Conservation (phyloP, 495 filamentous ascomycete genomes). For the Neurospora pannonica region DNA sequence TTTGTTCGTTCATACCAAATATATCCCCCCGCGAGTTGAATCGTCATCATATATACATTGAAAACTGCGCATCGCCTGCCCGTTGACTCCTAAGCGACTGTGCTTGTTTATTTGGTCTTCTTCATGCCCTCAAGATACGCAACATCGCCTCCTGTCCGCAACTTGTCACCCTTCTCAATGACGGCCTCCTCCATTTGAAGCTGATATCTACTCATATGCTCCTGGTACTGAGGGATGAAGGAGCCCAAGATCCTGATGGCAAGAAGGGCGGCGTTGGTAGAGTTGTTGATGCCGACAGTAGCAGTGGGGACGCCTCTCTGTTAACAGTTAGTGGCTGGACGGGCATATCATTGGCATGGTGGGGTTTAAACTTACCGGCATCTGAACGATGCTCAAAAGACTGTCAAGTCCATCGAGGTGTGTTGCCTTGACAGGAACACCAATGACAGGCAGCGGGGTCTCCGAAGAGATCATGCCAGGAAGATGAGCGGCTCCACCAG, state of each 20-base stretch:
- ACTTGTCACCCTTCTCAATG: constrained; percentile 52
- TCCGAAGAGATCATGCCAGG: constrained; percentile 87
- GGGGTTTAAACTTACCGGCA: constrained; percentile 48
- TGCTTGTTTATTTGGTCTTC: constrained; percentile 1
- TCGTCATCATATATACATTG: neutral
- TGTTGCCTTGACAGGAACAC: constrained; percentile 82
- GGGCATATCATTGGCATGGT: neutral
- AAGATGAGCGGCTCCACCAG: constrained; percentile 84
- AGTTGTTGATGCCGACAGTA: constrained; percentile 89
- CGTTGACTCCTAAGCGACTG: neutral
- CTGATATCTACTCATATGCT: constrained; percentile 59
- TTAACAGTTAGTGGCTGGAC: neutral
- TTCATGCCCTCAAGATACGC: constrained; percentile 44
- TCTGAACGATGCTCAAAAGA: constrained; percentile 82
- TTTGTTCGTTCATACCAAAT: neutral
- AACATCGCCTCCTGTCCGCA: constrained; percentile 60
- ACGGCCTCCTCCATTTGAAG: constrained; percentile 54
- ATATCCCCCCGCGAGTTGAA: neutral
- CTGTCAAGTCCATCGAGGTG: constrained; percentile 84
- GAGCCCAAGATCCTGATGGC: constrained; percentile 77
- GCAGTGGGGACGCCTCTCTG: constrained; percentile 69
- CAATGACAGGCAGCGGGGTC: constrained; percentile 85
- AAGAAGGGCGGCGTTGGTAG: constrained; percentile 80
- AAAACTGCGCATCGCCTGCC: neutral
- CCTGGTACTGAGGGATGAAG: constrained; percentile 47